These are phyloP conservation scores for Jamesozyma lodderae DNA, from an alignment of 805 yeast species.

Conservation along the genomic window DNA sequence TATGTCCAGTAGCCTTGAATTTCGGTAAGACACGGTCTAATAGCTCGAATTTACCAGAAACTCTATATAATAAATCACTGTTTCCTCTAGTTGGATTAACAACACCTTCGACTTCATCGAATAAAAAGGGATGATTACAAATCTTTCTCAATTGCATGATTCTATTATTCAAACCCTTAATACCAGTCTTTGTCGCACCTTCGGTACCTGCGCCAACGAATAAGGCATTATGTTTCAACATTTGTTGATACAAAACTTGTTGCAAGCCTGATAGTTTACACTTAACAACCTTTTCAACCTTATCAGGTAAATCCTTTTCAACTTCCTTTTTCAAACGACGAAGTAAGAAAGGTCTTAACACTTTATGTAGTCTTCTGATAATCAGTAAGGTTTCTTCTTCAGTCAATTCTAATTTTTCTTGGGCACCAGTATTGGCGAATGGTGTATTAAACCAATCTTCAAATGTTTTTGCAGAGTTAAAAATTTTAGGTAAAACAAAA, in stretches of 20 bases:
- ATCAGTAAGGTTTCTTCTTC: conserved; percentile 81
- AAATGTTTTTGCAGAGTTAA: conserved; percentile 76
- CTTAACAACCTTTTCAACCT: conserved; percentile 73
- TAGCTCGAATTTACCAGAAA: conserved; percentile 72
- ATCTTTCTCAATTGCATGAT: conserved; percentile 80
- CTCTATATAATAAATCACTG: conserved; percentile 63
- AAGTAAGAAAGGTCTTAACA: conserved; percentile 71
- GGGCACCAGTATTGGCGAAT: conserved; percentile 75
- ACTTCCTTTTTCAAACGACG: conserved; percentile 83
- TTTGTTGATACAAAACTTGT: conserved; percentile 60
- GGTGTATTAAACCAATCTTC: conserved; percentile 91
- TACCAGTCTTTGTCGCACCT: conserved; percentile 53
- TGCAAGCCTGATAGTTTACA: conserved; percentile 72
- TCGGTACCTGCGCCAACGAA: conserved; percentile 54
- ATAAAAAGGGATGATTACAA: conserved; percentile 82
- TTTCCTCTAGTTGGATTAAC: conserved; percentile 55
- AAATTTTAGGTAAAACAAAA: conserved; percentile 74
- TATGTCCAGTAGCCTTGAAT: conserved; percentile 63
- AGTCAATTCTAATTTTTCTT: conserved; percentile 68
- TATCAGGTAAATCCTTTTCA: conserved; percentile 77
- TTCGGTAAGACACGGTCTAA: conserved; percentile 69
- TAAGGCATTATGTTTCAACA: conserved; percentile 61
- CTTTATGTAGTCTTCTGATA: conserved; percentile 79
- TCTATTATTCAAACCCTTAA: conserved; percentile 72
- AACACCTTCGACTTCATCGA: conserved; percentile 69